Evolutionary conservation across 768 basidiomycete genomes (phyloP), one percentile per base, ranked within the genome.

Genomic region (Hydnum rufescens): DNA sequence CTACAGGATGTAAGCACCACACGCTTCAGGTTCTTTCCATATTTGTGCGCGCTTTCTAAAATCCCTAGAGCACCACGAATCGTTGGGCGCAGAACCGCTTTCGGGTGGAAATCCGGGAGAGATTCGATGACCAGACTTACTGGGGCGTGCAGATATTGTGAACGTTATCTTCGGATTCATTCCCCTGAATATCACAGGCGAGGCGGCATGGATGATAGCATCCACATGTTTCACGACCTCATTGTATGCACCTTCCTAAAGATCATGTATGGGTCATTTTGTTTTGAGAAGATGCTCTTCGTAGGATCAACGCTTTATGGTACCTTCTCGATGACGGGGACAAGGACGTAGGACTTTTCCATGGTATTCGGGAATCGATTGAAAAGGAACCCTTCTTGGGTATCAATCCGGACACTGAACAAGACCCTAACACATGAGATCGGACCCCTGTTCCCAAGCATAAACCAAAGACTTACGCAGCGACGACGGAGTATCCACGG

Each of bases 271-370:
- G n/a, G n/a, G n/a, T n/a, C n/a, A n/a, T n/a, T n/a, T n/a, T n/a
- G n/a, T n/a, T n/a, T n/a, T n/a, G n/a, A n/a, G n/a, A n/a, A n/a
- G n/a, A n/a, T n/a, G n/a, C n/a, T n/a, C n/a, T n/a, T n/a, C n/a
- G n/a, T n/a, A n/a, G n/a, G n/a, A n/a, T n/a, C 51, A 53, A 53
- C n/a, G n/a, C n/a, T n/a, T n/a, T n/a, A 3, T 16, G n/a, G 68
- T 55, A 88, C 80, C 58, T 90, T 83, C 47, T 74, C 70, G 0
- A 88, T 82, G 22, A 84, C 65, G 22, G 73, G 73, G 36, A 77
- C 62, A 55, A 81, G 76, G 57, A 85, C 74, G 49, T 69, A 72
- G 0, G 0, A 8, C 8, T 39, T 39, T 19, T 8, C 19, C 19
- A n/a, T n/a, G n/a, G n/a, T n/a, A n/a, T n/a, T n/a, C n/a, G n/a